Conservation (phyloP, 192 early-diverging fungal species). For the Coemansia sp. region DNA sequence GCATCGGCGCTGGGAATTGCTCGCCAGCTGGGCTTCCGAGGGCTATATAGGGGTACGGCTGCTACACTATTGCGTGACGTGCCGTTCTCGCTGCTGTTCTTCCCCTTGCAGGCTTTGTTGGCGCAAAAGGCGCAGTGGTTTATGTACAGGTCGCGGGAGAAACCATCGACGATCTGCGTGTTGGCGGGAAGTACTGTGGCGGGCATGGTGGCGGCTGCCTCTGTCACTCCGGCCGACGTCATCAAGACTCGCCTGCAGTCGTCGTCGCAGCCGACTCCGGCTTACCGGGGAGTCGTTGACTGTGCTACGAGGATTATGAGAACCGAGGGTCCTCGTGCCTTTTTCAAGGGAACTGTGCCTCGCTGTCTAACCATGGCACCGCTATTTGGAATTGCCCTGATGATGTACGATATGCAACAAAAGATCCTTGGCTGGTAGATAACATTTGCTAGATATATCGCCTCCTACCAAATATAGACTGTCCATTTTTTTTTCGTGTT, state of each 20-base stretch:
- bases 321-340: conserved; percentile 60
- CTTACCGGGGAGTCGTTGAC: conserved; percentile 42
- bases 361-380: conserved; percentile 55
- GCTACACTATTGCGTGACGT: conserved; percentile 91
- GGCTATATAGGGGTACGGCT: conserved; percentile 87
- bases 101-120: conserved; percentile 60
- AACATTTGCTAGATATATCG: not conserved
- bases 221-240: conserved; percentile 76
- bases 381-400: conserved; percentile 64
- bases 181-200: conserved; percentile 95
- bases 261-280: conserved; percentile 55
- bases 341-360: conserved; percentile 72
- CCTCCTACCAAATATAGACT: not conserved
- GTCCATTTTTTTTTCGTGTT: not conserved
- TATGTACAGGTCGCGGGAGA: conserved; percentile 61
- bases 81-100: conserved; percentile 92
- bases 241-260: conserved; percentile 78
- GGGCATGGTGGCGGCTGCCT: conserved; percentile 87
- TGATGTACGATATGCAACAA: conserved; percentile 74
- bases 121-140: conserved; percentile 39
- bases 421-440: conserved; percentile 47
- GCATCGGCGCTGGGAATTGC: conserved; percentile 63
- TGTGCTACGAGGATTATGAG: conserved; percentile 60
- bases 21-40: conserved; percentile 82
- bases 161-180: conserved; percentile 74